Conservation (phyloP, 768 basidiomycete genomes). For the Clitopilus hobsonii region DNA sequence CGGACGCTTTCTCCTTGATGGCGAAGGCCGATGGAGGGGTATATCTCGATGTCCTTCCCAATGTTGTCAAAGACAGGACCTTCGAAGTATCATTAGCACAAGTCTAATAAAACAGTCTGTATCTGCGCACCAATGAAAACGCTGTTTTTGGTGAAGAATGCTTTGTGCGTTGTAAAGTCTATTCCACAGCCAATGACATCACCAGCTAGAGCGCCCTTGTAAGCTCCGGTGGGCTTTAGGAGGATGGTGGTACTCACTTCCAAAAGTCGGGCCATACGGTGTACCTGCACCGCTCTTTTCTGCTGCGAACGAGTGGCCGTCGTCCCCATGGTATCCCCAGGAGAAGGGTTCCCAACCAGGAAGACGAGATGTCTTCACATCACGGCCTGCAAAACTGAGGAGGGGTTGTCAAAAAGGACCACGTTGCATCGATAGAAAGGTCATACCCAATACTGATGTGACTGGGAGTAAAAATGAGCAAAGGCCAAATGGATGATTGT, state of each 20-base stretch:
- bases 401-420: slow-evolving; percentile 3
- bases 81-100: slow-evolving; percentile 18
- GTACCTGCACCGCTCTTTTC: slow-evolving; percentile 56
- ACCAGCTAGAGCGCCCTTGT: slow-evolving; percentile 59
- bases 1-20: slow-evolving; percentile 73
- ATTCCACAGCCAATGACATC: slow-evolving; percentile 92
- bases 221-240: too few relatives aligned
- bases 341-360: slow-evolving; percentile 85
- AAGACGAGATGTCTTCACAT: slow-evolving; percentile 65
- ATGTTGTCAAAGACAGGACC: slow-evolving; percentile 71
- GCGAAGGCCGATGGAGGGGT: slow-evolving; percentile 86
- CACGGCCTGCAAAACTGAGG: slow-evolving; percentile 59
- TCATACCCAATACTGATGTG: slow-evolving; percentile 80
- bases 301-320: slow-evolving; percentile 72
- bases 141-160: slow-evolving; percentile 92
- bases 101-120: not conserved
- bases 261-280: slow-evolving; percentile 74
- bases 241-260: slow-evolving; percentile 50
- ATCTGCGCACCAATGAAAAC: slow-evolving; percentile 49
- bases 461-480: slow-evolving; percentile 29
- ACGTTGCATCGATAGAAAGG: not conserved
- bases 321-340: slow-evolving; percentile 94
- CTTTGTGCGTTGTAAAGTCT: slow-evolving; percentile 75
- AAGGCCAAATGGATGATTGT: slow-evolving; percentile 3
- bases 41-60: slow-evolving; percentile 61